Base-by-base conservation (phyloP, 495 filamentous ascomycete species). In the Penicillium angulare region DNA sequence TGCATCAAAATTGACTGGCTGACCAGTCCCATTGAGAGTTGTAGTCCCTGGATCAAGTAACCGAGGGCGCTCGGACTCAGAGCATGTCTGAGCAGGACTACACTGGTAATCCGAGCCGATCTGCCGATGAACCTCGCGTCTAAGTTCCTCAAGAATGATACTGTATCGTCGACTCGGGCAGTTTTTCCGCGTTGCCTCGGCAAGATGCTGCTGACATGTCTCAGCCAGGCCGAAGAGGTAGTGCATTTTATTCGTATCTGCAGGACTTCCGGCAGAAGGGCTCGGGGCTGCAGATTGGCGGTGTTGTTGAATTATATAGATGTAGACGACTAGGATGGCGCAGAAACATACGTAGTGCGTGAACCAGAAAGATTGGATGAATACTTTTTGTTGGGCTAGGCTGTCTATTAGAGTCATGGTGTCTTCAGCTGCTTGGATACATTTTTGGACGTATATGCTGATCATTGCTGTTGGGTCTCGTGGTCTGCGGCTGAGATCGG, bases 271-370 rank as follows among this genome's bases (percentile, higher is more conserved):
- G 7, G 39, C 47, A 0, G 65, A 62, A 1, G 66, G 49, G 7
- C 49, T 58, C 2, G 61, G 52, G 4, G 49, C 56, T 5, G 54
- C 59, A 7, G 66, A 64, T n/a, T 65, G 53, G 15, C 61, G 69
- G 44, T 69, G 65, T 26, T 77, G 73, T 43, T 82, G 78, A 42
- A 82, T 82, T 0, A 74, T 73, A 49, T 78, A 74, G 18, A 82
- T 79, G 33, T 81, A 80, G 7, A 78, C 67, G 23, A 79, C 74
- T 7, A 79, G 64, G 20, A 79, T 73, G n/a, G 78, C 79, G 31
- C 74, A 79, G 46, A 79, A 82, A 35, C 73, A 75, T 15, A 78
- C 73, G 46, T 79, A 80, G 47, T 79, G 75, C 0, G 76, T 79
- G 44, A 82, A 81, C 79, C 76, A 73, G 36, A 72, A 74, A 3